A percentile compares a stretch with the other conserved stretches of the same genome.
Conservation (phyloP, 2,329 filamentous ascomycete genomes). For the Nigrograna mackinnonii region DNA sequence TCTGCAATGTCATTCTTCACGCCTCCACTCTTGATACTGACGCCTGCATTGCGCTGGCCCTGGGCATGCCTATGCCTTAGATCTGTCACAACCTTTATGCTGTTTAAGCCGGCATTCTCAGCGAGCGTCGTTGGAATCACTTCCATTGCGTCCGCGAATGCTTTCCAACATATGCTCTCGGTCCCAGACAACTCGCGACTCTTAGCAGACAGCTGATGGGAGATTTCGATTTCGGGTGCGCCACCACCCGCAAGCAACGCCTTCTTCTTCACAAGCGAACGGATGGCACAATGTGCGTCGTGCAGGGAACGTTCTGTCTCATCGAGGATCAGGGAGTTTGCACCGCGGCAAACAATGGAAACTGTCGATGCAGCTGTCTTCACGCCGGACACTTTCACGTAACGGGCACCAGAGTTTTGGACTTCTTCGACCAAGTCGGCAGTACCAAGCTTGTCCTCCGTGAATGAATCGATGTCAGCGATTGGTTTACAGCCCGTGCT, state of each 20-base stretch:
- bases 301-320: slow-evolving; percentile 96
- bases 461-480: slow-evolving; percentile 97
- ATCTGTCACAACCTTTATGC: slow-evolving; percentile 98
- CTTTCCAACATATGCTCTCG: slow-evolving; percentile 98
- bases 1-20: slow-evolving; percentile 97
- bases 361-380: slow-evolving; percentile 84
- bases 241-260: slow-evolving; percentile 97
- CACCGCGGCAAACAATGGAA: slow-evolving; percentile 90
- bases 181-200: slow-evolving; percentile 85
- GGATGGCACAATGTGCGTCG: slow-evolving; percentile 95
- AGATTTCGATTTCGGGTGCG: slow-evolving; percentile 95
- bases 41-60: slow-evolving; percentile 93
- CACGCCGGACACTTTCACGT: slow-evolving; percentile 93
- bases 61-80: slow-evolving; percentile 91
- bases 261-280: slow-evolving; percentile 98
- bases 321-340: slow-evolving; percentile 91
- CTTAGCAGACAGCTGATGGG: slow-evolving; percentile 80
- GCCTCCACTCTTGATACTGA: slow-evolving; percentile 96
- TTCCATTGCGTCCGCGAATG: slow-evolving; percentile 96
- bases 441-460: slow-evolving; percentile 94
- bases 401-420: slow-evolving; percentile 82
- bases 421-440: slow-evolving; percentile 95
- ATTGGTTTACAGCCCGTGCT: slow-evolving; percentile 98
- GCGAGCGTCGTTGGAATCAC: slow-evolving; percentile 95
- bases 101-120: slow-evolving; percentile 96